phyloP scores from a whole-genome alignment of 2,329 filamentous ascomycete genomes.

The Graphiopsis chlorocephala region DNA sequence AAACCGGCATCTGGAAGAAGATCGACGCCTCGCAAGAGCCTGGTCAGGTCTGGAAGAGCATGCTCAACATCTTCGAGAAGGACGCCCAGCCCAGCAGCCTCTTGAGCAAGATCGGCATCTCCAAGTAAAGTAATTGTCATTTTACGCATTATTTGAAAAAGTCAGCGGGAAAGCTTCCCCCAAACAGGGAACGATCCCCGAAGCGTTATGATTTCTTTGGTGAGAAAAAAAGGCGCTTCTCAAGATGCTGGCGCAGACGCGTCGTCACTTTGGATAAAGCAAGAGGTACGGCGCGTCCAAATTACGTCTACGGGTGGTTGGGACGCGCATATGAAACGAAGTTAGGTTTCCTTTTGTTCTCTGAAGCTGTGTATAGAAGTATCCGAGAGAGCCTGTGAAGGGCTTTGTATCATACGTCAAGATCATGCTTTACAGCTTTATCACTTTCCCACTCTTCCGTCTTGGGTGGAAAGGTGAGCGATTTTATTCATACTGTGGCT shows the following conservation, averaged over 20 bases:
- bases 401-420: slow-evolving; percentile 11
- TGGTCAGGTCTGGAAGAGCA: slow-evolving; percentile 89
- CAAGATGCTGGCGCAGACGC: not conserved
- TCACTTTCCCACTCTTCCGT: no score
- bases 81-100: slow-evolving; percentile 42
- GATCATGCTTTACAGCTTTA: not conserved
- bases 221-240: not conserved
- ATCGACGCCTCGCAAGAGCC: slow-evolving; percentile 96
- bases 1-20: slow-evolving; percentile 93
- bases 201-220: slow-evolving; percentile 1
- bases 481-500: not conserved
- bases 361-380: slow-evolving; percentile 12
- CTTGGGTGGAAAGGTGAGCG: not conserved
- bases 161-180: not conserved
- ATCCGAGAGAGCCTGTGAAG: slow-evolving; percentile 10
- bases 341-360: slow-evolving; percentile 12
- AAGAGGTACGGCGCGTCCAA: not conserved
- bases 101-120: slow-evolving; percentile 55
- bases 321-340: slow-evolving; percentile 11
- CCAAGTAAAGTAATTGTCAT: slow-evolving; percentile 39
- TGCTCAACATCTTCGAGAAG: slow-evolving; percentile 75
- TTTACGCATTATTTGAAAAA: not conserved
- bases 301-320: not conserved
- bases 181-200: not conserved
- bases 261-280: slow-evolving; percentile 9